Evolutionary conservation across 768 basidiomycete genomes (phyloP), one percentile per base, ranked within the genome.

Genomic region (Russula abietina): DNA sequence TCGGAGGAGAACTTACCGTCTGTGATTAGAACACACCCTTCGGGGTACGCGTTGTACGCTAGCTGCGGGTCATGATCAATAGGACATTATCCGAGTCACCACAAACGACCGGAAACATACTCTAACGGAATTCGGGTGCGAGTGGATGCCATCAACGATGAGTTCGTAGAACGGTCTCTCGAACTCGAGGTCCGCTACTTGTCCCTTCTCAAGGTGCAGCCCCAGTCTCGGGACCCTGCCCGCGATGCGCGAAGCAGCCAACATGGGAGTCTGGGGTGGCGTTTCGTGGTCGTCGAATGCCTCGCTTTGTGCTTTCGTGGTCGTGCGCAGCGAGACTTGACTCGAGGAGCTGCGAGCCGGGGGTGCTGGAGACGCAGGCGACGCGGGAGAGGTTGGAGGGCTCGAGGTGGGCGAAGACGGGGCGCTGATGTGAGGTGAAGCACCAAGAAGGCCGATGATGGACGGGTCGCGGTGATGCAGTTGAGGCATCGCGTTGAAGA

Each of bases 401-500:
- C 70, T 67, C 57, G 69, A 59, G 57, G 68, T 67, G 17, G 76
- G 74, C 2, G 78, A 74, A 57, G 76, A 72, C 0, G 73, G 73
- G 6, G 79, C 76, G 26, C 79, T 79, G 41, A 84, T 74, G 69
- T 83, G 80, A 1, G 87, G 88, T 16, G 87, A 87, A 45, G 91
- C 83, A 30, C 91, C 91, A 57, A 96, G 75, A 9, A 95, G 80
- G 30, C 93, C 93, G 60, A 95, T 92, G 70, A 95, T 91, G 12
- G 90, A 90, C 12, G 93, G 93, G 71, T 94, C 92, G 38, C 93
- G 83, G 71, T 96, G 93, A 71, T 95, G 89, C 43, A 91, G 74
- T 69, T 89, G 89, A 16, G 89, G 89, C 92, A 93, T 93, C 8
- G 92, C 91, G 67, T 96, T 96, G 84, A 93, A 94, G 28, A 95